A percentile compares a stretch with the other conserved stretches of the same genome.
Conservation (phyloP, 768 basidiomycete species). For the Leccinum rimulosum region DNA sequence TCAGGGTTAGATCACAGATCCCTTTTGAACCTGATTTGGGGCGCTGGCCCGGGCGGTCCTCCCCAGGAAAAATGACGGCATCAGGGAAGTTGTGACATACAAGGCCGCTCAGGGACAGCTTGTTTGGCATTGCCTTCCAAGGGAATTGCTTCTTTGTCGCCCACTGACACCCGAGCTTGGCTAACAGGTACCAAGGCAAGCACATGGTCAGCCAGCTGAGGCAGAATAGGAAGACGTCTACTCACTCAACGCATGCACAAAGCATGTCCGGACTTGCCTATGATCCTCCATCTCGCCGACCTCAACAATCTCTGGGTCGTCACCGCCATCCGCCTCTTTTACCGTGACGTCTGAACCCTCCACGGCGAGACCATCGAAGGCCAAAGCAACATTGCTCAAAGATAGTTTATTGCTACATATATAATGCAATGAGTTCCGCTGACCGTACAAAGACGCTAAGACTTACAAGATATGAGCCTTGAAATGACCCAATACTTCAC, state of each 20-base stretch:
- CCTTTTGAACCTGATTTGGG: no score
- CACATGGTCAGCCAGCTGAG: not conserved
- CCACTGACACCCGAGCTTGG: not conserved
- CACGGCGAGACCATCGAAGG: not conserved
- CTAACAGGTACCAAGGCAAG: not conserved
- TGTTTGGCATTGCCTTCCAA: no score
- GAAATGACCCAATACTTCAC: not conserved
- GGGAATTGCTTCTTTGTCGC: not conserved
- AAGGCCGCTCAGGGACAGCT: no score
- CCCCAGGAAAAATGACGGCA: no score
- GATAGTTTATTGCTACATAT: not conserved
- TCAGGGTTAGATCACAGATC: no score
- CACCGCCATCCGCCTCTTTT: not conserved
- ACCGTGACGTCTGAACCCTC: not conserved
- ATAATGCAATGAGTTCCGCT: not conserved
- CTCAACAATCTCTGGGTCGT: not conserved
- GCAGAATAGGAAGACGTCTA: not conserved
- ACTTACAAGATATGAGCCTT: slow-evolving; percentile 1
- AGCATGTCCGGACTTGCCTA: not conserved
- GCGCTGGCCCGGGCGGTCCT: no score
- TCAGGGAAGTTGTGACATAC: no score
- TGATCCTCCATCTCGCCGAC: not conserved
- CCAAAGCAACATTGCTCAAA: not conserved
- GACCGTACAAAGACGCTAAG: not conserved
- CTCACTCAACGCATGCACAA: not conserved